Evolutionary conservation across 345 rosid genomes (phyloP), one percentile per base, ranked within the genome.

Genomic region (Gossypium anomalum): DNA sequence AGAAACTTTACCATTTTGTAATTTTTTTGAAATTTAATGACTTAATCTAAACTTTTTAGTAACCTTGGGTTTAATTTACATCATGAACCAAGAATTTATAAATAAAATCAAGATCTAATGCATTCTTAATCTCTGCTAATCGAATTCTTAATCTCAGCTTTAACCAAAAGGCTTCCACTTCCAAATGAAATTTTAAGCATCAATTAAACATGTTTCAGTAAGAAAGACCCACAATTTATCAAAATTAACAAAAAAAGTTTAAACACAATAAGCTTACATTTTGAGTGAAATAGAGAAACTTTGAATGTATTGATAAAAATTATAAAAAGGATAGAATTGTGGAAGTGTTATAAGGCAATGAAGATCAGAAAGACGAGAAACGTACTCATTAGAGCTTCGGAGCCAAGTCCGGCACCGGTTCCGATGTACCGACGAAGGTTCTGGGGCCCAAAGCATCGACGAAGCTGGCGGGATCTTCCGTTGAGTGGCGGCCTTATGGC

Each of bases 391-490:
- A 93, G 81, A 34, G 97, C 98, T 85, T 95, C 99, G 70, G 97
- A 95, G 82, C 99, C 97, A 61, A 93, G 94, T 4, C 98, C 97
- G n/a, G 94, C 85, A 16, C 99, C 97, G 80, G 98, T 89, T 80
- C 99, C 98, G 69, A 95, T 92, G 52, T 78, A 95, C 15, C 94
- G 91, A 5, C 93, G 90, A 81, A 93, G 90, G 72, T 93, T 93
- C 38, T 19, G 98, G 88, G 45, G 88, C 99, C 98, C 99, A 95
- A 34, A 79, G 89, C 97, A 95, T 91, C 20, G 98, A 89, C 19
- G 98, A 86, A 44, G 97, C 90, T 25, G 98, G 93, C 10, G 98
- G 97, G 82, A 92, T 89, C 93, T 88, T 91, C 85, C 96, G 83
- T 82, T 89, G 97, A 27, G 87, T 73, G 68, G 88, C 82, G 43